Evolutionary conservation across 257 asterid species (phyloP).

Genomic region (Solanum neorickii): DNA sequence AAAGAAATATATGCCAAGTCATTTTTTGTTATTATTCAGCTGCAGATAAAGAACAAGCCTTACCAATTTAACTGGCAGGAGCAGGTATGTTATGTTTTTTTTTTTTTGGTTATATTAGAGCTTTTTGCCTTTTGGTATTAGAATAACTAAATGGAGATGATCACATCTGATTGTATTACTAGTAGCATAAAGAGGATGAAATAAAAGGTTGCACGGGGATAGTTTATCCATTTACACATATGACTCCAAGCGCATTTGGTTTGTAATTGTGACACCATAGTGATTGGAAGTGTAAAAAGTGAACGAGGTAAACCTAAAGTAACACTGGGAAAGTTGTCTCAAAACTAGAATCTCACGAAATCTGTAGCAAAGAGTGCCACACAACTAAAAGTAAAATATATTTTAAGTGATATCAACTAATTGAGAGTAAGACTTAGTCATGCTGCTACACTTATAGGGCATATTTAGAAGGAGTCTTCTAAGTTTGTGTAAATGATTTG

Average conservation of each 20-base stretch:
- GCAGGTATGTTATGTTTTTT: not conserved
- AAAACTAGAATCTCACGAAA: not conserved
- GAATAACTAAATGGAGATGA: not conserved
- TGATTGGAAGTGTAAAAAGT: not conserved
- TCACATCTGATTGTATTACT: not conserved
- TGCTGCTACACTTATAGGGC: not conserved
- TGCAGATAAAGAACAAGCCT: not conserved
- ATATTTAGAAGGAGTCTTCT: no score
- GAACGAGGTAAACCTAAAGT: not conserved
- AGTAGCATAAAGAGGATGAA: slow-evolving; percentile 2
- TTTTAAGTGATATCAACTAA: not conserved
- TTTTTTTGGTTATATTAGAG: not conserved
- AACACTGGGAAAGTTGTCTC: not conserved
- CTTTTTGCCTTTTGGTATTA: not conserved
- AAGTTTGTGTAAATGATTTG: not conserved
- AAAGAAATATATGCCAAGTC: not conserved
- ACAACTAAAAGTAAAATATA: not conserved
- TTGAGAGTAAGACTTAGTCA: not conserved
- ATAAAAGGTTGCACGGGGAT: not conserved
- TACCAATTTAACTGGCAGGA: not conserved
- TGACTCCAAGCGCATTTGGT: not conserved
- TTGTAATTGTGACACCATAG: not conserved
- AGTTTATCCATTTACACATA: not conserved
- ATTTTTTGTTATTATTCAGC: not conserved
- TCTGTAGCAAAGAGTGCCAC: not conserved